phyloP scores from a whole-genome alignment of 2,329 filamentous ascomycete species.

The Aspergillus hortae region DNA sequence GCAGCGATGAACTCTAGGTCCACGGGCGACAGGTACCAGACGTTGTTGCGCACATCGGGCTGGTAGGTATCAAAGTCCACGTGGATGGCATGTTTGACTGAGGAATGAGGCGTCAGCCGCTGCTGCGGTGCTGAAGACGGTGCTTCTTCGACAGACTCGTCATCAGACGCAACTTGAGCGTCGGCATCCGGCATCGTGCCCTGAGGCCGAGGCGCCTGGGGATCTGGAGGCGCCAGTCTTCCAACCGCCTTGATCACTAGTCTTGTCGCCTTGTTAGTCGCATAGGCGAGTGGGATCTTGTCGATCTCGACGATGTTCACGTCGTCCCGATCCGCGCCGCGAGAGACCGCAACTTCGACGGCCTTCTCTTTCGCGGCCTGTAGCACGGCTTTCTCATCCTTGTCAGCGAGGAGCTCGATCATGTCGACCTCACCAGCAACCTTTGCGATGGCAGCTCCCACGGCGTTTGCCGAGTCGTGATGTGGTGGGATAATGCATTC shows the following conservation, averaged over 20 bases:
- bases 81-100: constrained; percentile 19
- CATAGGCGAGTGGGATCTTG: constrained; percentile 37
- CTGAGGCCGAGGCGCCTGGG: not conserved
- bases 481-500: constrained; percentile 51
- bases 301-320: constrained; percentile 45
- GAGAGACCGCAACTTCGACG: constrained; percentile 17
- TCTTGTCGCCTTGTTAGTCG: constrained; percentile 40
- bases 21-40: constrained; percentile 36
- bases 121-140: not conserved
- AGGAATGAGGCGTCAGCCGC: constrained; percentile 2
- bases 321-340: constrained; percentile 28
- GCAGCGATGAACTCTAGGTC: constrained; percentile 38
- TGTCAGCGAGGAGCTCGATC: constrained; percentile 44
- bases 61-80: constrained; percentile 30
- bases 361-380: constrained; percentile 21
- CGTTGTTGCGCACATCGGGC: constrained; percentile 26
- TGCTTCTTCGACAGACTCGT: not conserved
- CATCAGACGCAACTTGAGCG: not conserved
- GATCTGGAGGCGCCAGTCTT: constrained; percentile 36
- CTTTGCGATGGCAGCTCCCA: constrained; percentile 58
- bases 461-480: constrained; percentile 57
- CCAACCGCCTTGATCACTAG: constrained; percentile 41
- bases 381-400: constrained; percentile 17
- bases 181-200: not conserved
- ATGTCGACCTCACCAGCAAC: constrained; percentile 53